Evolutionary conservation across 2,329 filamentous ascomycete genomes (phyloP).

Genomic region (Curvularia spicifera): DNA sequence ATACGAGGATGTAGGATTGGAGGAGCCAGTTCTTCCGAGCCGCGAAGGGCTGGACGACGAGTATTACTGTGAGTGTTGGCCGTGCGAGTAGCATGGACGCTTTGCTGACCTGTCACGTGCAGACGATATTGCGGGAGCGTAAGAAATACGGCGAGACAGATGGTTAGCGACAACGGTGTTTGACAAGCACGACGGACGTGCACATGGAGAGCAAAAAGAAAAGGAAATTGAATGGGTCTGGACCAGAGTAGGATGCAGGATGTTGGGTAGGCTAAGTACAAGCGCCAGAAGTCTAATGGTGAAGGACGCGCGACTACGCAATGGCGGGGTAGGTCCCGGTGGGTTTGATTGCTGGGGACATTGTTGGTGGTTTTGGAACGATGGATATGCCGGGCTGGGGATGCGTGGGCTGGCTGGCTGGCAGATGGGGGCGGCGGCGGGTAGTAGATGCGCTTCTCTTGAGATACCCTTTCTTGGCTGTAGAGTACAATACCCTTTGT

Average conservation of each 20-base stretch:
- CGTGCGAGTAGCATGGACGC: slow-evolving; percentile 1
- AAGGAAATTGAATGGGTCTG: slow-evolving; percentile 3
- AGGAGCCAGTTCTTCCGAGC: slow-evolving; percentile 77
- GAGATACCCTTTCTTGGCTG: slow-evolving; percentile 39
- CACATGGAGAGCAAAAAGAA: not conserved
- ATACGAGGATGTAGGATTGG: slow-evolving; percentile 76
- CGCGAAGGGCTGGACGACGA: slow-evolving; percentile 88
- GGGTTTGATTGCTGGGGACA: not conserved
- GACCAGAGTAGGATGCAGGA: not conserved
- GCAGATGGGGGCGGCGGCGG: slow-evolving; percentile 10
- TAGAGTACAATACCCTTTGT: not conserved
- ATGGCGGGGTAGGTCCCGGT: slow-evolving; percentile 8
- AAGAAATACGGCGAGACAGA: not conserved
- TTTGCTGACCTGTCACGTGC: slow-evolving; percentile 8
- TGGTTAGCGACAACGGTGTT: slow-evolving; percentile 2
- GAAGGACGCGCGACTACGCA: slow-evolving; percentile 1
- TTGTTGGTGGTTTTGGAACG: too few species aligned
- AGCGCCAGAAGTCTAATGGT: slow-evolving; percentile 4
- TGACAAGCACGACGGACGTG: slow-evolving; percentile 10
- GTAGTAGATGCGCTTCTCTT: slow-evolving; percentile 23
- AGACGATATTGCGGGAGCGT: slow-evolving; percentile 19
- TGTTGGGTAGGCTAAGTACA: slow-evolving; percentile 16
- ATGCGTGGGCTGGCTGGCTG: slow-evolving; percentile 6
- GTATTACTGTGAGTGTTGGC: slow-evolving; percentile 78
- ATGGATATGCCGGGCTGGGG: not conserved